Evolutionary conservation across 768 basidiomycete species (phyloP).

Genomic region (Asterophora parasitica): DNA sequence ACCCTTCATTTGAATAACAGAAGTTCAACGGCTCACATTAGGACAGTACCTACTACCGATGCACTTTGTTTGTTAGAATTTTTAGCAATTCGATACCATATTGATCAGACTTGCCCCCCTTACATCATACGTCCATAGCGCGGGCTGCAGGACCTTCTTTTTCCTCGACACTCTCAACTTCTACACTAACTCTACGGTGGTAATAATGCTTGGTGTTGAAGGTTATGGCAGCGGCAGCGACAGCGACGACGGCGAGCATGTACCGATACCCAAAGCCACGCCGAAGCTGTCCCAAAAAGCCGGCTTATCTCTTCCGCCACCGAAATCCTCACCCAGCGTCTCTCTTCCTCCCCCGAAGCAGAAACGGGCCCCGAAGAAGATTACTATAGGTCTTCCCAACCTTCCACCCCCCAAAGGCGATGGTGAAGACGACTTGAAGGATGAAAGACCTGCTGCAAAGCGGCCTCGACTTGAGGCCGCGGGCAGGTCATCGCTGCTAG

Average conservation of each 20-base stretch:
- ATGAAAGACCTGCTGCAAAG: constrained; percentile 52
- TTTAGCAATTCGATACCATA: no score
- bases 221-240: constrained; percentile 74
- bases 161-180: not conserved
- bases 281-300: constrained; percentile 8
- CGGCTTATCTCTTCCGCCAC: constrained; percentile 23
- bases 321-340: constrained; percentile 18
- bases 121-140: no score
- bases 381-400: constrained; percentile 54
- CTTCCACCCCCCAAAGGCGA: constrained; percentile 30
- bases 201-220: constrained; percentile 68
- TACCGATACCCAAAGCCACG: constrained; percentile 5
- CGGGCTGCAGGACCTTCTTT: not conserved
- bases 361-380: constrained; percentile 52
- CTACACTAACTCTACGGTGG: not conserved
- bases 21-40: no score
- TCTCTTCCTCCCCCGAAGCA: constrained; percentile 24
- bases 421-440: constrained; percentile 33
- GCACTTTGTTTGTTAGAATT: no score
- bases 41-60: no score
- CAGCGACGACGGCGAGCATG: constrained; percentile 46
- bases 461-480: constrained; percentile 48
- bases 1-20: no score
- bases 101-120: no score
- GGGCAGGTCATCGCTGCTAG: constrained; percentile 59